Conservation (phyloP, 371 early-diverging fungal genomes). For the Cokeromyces recurvatus region DNA sequence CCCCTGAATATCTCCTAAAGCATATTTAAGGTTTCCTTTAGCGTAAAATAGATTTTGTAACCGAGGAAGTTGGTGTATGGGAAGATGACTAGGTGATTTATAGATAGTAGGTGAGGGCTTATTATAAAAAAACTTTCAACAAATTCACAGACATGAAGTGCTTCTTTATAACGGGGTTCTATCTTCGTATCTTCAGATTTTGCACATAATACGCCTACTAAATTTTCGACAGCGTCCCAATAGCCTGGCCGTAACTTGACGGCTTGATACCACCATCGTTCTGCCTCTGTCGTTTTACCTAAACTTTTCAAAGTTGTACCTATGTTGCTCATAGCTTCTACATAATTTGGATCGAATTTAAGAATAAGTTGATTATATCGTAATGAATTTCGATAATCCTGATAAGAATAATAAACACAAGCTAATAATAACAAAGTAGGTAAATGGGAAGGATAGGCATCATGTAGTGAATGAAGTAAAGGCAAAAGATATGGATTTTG, state of each 20-base stretch:
- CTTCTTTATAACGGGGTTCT: constrained; percentile 70
- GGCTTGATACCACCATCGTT: constrained; percentile 84
- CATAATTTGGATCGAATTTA: constrained; percentile 75
- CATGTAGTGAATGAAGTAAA: constrained; percentile 62
- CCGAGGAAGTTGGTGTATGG: constrained; percentile 60
- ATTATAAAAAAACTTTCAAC: constrained; percentile 63
- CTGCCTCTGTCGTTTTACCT: constrained; percentile 72
- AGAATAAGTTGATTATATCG: constrained; percentile 79
- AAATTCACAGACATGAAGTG: constrained; percentile 74
- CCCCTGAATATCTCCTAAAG: constrained; percentile 67
- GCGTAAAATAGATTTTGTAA: constrained; percentile 79
- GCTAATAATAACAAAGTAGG: constrained; percentile 82
- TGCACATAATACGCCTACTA: constrained; percentile 77
- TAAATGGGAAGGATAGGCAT: constrained; percentile 64
- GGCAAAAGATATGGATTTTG: constrained; percentile 47
- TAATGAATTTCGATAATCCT: constrained; percentile 66
- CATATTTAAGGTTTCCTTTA: constrained; percentile 78
- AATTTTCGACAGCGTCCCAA: constrained; percentile 90
- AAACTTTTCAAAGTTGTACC: constrained; percentile 84
- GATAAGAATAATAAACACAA: constrained; percentile 82
- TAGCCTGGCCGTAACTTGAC: constrained; percentile 82
- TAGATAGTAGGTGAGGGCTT: constrained; percentile 6
- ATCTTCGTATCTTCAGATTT: not conserved
- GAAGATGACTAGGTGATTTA: constrained; percentile 34
- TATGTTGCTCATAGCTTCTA: constrained; percentile 90